A percentile compares a stretch with the other conserved stretches of the same genome.
These are phyloP conservation scores for Boletus sp. DNA, from an alignment of 768 basidiomycete species.

Conservation along the genomic window DNA sequence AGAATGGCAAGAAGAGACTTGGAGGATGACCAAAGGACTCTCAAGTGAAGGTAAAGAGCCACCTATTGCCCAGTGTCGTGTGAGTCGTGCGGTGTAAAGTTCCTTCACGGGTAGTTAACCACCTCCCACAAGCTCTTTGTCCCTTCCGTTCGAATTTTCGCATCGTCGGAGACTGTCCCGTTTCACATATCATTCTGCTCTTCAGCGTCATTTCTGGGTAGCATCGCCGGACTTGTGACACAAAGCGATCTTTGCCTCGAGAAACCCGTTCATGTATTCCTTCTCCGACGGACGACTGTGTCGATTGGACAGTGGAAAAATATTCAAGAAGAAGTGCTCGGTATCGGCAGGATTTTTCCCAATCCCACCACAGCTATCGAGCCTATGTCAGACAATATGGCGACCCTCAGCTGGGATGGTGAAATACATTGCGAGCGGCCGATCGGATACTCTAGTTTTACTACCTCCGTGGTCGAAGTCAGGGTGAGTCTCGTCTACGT, in stretches of 20 bases:
- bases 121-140: slow-evolving; percentile 49
- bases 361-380: slow-evolving; percentile 38
- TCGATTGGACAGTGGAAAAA: slow-evolving; percentile 23
- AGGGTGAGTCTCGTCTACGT: slow-evolving; percentile 37
- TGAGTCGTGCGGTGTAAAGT: slow-evolving; percentile 11
- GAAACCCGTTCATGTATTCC: slow-evolving; percentile 44
- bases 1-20: slow-evolving; percentile 34
- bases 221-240: slow-evolving; percentile 4
- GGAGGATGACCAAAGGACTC: slow-evolving; percentile 22
- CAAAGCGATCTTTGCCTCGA: slow-evolving; percentile 10
- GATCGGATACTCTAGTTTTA: slow-evolving; percentile 47
- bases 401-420: slow-evolving; percentile 61
- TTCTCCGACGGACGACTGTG: slow-evolving; percentile 53
- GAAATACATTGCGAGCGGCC: slow-evolving; percentile 41
- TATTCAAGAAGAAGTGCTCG: slow-evolving; percentile 35
- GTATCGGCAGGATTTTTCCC: slow-evolving; percentile 42
- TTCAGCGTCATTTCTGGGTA: slow-evolving; percentile 36
- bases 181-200: slow-evolving; percentile 64
- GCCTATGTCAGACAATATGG: slow-evolving; percentile 25
- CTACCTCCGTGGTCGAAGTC: slow-evolving; percentile 44
- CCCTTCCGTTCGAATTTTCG: slow-evolving; percentile 57
- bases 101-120: not conserved
- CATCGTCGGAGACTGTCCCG: slow-evolving; percentile 53
- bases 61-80: slow-evolving; percentile 29
- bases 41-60: slow-evolving; percentile 4